Evolutionary conservation across 2,329 filamentous ascomycete species (phyloP).

Genomic region (Cladosporium phlei): DNA sequence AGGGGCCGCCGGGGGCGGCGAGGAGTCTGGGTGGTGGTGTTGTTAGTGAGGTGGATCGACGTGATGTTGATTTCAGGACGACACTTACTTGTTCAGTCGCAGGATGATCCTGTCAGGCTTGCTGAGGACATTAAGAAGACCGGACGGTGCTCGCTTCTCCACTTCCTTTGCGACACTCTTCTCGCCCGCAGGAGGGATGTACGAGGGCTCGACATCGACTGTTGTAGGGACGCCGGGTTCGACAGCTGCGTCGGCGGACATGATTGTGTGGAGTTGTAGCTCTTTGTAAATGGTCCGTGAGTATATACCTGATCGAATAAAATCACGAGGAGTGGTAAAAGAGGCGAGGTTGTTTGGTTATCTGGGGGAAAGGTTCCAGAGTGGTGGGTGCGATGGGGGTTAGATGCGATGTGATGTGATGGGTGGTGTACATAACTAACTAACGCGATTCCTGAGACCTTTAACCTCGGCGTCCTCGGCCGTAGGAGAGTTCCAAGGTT

Average conservation of each 20-base stretch:
- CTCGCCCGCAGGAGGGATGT: constrained; percentile 28
- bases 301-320: too few relatives aligned
- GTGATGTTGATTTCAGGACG: neutral
- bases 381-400: too few relatives aligned
- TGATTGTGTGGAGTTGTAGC: constrained; percentile 14
- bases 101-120: constrained; percentile 37
- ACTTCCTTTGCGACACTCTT: constrained; percentile 29
- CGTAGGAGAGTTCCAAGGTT: too few relatives aligned
- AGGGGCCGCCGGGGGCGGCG: constrained; percentile 41
- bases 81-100: constrained; percentile 41
- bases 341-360: too few relatives aligned
- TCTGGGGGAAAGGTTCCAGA: too few relatives aligned
- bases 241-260: constrained; percentile 35
- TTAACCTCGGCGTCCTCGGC: neutral
- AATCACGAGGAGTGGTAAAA: too few relatives aligned
- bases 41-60: constrained; percentile 13
- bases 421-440: too few relatives aligned
- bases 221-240: constrained; percentile 35
- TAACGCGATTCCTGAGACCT: too few relatives aligned
- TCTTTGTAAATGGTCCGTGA: too few relatives aligned
- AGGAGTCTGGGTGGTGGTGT: constrained; percentile 33
- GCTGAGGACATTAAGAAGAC: constrained; percentile 29
- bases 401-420: too few relatives aligned
- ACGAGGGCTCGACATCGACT: constrained; percentile 22
- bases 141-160: constrained; percentile 25